Evolutionary conservation across 2,329 filamentous ascomycete species (phyloP).

Genomic region (Ascochyta lentis): DNA sequence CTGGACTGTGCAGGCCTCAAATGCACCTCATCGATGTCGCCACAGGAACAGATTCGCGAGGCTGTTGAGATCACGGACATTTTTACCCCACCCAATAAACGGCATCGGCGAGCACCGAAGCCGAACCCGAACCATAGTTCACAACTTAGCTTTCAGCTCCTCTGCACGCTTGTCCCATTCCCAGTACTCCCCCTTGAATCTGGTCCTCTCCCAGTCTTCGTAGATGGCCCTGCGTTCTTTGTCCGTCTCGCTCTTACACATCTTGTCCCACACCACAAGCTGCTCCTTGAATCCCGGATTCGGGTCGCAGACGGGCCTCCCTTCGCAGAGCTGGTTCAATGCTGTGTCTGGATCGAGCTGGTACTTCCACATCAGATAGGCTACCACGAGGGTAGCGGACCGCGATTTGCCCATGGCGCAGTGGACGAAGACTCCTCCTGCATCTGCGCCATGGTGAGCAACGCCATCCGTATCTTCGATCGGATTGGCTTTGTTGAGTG

Average conservation of each 20-base stretch:
- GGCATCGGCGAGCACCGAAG: not conserved
- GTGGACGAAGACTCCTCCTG: constrained; percentile 40
- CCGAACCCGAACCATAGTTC: not conserved
- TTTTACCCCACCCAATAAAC: not conserved
- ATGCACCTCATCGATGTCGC: not conserved
- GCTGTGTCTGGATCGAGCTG: constrained; percentile 23
- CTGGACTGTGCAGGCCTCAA: not conserved
- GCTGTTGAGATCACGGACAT: not conserved
- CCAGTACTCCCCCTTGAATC: constrained; percentile 47
- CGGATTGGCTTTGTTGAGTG: constrained; percentile 12
- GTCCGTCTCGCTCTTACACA: constrained; percentile 31
- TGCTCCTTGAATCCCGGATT: constrained; percentile 47
- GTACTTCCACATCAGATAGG: constrained; percentile 44
- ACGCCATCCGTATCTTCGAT: not conserved
- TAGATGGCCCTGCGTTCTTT: constrained; percentile 38
- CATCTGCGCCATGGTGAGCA: not conserved
- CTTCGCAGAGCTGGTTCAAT: constrained; percentile 40
- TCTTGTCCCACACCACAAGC: constrained; percentile 35
- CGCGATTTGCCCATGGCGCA: constrained; percentile 47
- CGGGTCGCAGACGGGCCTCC: constrained; percentile 44
- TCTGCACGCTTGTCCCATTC: constrained; percentile 43
- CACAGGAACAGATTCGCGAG: not conserved
- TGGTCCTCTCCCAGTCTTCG: constrained; percentile 39
- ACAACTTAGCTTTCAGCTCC: constrained; percentile 18
- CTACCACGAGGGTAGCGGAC: constrained; percentile 41